Base-by-base conservation (phyloP, 495 filamentous ascomycete species). In the Haplographium delicatum region DNA sequence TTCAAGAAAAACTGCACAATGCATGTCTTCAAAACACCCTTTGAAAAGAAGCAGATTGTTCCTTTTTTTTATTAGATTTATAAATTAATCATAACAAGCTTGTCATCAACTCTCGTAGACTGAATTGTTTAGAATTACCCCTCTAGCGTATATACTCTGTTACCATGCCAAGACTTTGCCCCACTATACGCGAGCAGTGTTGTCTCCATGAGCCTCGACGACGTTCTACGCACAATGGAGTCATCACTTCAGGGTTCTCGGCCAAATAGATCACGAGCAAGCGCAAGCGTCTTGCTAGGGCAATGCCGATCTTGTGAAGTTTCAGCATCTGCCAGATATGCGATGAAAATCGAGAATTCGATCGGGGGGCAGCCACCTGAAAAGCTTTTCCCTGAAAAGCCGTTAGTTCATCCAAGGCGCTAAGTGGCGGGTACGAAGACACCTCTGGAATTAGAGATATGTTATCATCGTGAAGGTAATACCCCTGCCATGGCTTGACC, bases 331-430 rank as follows among this genome's bases (percentile, higher is more conserved):
- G 15, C 5, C 39, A 42, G 11, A 31, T 15, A 30, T 39, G 22
- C 46, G 28, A 49, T 49, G 33, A 35, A 24, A 38, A 35, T 49
- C 46, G 34, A 49, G 46, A 49, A 49, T 49, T 40, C 46, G 46
- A 49, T 49, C 46, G 10, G 19, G 46, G 28, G 26, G 16, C 4
- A 13, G 22, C 35, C 7, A 19, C 22, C 20, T 24, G n/a, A n/a
- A n/a, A n/a, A n/a, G n/a, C n/a, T n/a, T n/a, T n/a, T n/a, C n/a
- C n/a, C n/a, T n/a, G n/a, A n/a, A 30, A 16, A 15, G 23, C 42
- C 42, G 22, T 30, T 31, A 15, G 31, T 31, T 19, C 22, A 18
- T 27, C 31, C 42, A n/a, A 45, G 16, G 20, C 39, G 42, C 26
- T 16, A 49, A 40, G 34, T 49, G 34, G 33, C 20, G 16, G n/a